Conservation (phyloP, 2,329 filamentous ascomycete genomes). For the Aureobasidium subglaciale region DNA sequence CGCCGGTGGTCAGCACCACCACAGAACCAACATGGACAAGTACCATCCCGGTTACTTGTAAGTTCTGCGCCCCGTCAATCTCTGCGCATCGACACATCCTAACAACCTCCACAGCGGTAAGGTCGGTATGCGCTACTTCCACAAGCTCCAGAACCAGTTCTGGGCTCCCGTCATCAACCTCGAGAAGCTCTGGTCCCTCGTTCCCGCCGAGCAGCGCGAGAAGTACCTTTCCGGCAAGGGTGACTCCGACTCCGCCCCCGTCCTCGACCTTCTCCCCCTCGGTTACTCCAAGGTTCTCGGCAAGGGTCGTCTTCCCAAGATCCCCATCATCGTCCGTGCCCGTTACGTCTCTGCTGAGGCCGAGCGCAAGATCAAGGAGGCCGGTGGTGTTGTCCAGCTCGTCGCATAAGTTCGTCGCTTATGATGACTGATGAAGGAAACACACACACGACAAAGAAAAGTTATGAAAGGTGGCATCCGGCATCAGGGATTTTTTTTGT, state of each 20-base stretch:
- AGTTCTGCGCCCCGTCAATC: slow-evolving; percentile 59
- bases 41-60: slow-evolving; percentile 97
- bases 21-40: slow-evolving; percentile 87
- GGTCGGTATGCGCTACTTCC: slow-evolving; percentile 61
- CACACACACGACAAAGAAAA: slow-evolving; percentile 1
- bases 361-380: slow-evolving; percentile 98
- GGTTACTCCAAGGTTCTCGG: slow-evolving; percentile 98
- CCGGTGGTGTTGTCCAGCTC: slow-evolving; percentile 91
- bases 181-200: slow-evolving; percentile 80
- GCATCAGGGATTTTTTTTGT: slow-evolving; percentile 7
- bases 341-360: slow-evolving; percentile 93
- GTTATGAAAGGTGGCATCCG: slow-evolving; percentile 13
- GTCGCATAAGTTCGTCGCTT: slow-evolving; percentile 60
- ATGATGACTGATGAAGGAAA: background rate
- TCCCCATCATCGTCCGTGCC: slow-evolving; percentile 90
- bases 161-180: slow-evolving; percentile 15
- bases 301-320: slow-evolving; percentile 90
- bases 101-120: slow-evolving; percentile 58
- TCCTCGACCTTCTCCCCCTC: slow-evolving; percentile 93
- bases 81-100: slow-evolving; percentile 49
- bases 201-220: slow-evolving; percentile 87
- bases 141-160: slow-evolving; percentile 90
- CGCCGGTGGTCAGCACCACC: slow-evolving; percentile 99
- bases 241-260: slow-evolving; percentile 90
- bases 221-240: slow-evolving; percentile 76